phyloP scores from a whole-genome alignment of 2,329 filamentous ascomycete genomes.

The Penicillium sp. region DNA sequence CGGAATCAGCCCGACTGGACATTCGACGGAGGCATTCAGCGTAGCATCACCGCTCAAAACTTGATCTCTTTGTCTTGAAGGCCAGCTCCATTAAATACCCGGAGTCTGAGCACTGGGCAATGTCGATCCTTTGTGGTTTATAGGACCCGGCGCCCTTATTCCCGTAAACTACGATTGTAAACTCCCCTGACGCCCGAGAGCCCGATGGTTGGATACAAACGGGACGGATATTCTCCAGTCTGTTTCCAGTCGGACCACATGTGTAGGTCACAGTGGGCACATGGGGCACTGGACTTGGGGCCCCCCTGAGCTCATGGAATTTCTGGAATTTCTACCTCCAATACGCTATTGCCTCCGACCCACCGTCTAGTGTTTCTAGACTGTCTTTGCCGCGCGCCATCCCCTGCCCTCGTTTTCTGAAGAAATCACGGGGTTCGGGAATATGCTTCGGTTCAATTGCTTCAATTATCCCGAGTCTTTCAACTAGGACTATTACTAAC shows the following conservation, averaged over 20 bases:
- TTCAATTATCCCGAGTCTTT: not conserved
- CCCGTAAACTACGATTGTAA: not conserved
- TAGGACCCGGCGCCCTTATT: not conserved
- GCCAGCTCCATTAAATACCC: constrained; percentile 3
- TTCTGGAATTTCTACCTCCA: constrained; percentile 16
- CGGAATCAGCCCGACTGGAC: constrained; percentile 1
- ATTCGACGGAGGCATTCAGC: not conserved
- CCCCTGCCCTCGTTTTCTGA: not conserved
- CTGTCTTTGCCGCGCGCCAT: constrained; percentile 22
- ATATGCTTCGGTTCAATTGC: not conserved
- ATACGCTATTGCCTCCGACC: constrained; percentile 18
- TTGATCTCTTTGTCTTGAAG: not conserved
- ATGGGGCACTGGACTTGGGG: no score
- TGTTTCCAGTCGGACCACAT: not conserved
- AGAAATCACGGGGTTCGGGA: not conserved
- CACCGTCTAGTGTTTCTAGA: constrained; percentile 31
- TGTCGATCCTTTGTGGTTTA: constrained; percentile 6
- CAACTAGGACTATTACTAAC: not conserved
- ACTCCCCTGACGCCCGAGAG: not conserved
- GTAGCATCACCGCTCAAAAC: not conserved
- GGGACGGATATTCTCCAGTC: not conserved
- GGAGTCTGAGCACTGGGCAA: constrained; percentile 6
- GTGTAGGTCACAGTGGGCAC: not conserved
- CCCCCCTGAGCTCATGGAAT: constrained; percentile 23
- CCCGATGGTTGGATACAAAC: not conserved